Evolutionary conservation across 1,284 basidiomycete genomes (phyloP).

Genomic region (Marasmius oreades): DNA sequence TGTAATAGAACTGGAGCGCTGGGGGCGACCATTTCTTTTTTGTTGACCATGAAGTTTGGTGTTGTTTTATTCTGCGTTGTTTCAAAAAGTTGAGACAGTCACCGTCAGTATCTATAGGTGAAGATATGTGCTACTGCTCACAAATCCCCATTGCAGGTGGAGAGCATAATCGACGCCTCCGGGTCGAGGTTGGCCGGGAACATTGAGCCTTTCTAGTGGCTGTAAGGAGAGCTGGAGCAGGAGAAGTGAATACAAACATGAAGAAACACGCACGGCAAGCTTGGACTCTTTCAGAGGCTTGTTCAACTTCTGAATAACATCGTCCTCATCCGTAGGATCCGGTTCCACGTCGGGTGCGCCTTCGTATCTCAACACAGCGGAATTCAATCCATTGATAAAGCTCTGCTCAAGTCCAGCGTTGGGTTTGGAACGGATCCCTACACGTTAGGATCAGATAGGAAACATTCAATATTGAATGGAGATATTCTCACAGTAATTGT

Average conservation of each 20-base stretch:
- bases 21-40: conserved; percentile 20
- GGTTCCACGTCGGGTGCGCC: conserved; percentile 35
- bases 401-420: conserved; percentile 18
- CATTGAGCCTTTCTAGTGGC: conserved; percentile 22
- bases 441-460: conserved; percentile 3
- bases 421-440: conserved; percentile 27
- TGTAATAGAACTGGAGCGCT: conserved; percentile 28
- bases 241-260: neutral
- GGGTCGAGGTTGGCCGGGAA: conserved; percentile 21
- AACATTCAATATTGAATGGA: neutral
- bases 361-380: conserved; percentile 42
- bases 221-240: neutral
- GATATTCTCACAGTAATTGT: conserved; percentile 15
- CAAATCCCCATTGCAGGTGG: conserved; percentile 20
- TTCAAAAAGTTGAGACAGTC: too few species aligned
- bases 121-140: neutral
- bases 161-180: conserved; percentile 26
- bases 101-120: conserved; percentile 10
- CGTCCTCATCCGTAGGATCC: conserved; percentile 28
- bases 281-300: too few species aligned
- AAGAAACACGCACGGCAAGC: too few species aligned
- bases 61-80: neutral
- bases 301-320: neutral
- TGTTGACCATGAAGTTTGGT: conserved; percentile 15
- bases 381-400: conserved; percentile 31